Percentiles rank a stretch among this genome's conserved stretches.
Evolutionary conservation across 2,329 filamentous ascomycete genomes (phyloP).

Genomic region (Beauveria pseudobassiana): DNA sequence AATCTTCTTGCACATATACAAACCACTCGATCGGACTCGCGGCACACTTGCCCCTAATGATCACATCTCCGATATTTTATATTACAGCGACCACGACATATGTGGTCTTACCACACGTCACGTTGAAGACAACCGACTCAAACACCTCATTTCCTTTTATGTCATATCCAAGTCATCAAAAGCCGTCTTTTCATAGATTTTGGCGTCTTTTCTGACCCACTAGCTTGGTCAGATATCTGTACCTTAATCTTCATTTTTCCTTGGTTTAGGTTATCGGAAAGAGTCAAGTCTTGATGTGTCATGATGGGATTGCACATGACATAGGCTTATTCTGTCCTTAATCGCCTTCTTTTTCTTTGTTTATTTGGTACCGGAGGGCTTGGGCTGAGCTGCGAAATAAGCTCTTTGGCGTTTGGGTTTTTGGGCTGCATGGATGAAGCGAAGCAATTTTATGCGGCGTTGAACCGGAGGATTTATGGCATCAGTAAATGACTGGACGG

Average conservation of each 20-base stretch:
- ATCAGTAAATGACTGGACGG: neutral
- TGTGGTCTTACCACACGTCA: constrained; percentile 3
- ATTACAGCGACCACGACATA: constrained; percentile 6
- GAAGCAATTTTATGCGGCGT: constrained; percentile 2
- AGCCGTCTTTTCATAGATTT: constrained; percentile 25
- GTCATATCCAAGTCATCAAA: constrained; percentile 9
- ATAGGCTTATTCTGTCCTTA: neutral
- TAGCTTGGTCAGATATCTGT: constrained; percentile 9
- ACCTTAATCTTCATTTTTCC: constrained; percentile 4
- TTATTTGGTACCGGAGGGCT: neutral
- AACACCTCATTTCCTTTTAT: constrained; percentile 2
- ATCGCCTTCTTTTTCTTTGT: constrained; percentile 1
- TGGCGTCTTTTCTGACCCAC: constrained; percentile 21
- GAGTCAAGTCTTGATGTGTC: neutral
- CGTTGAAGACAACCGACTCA: constrained; percentile 7
- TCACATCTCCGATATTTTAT: neutral
- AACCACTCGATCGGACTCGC: neutral
- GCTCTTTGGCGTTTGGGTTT: constrained; percentile 8
- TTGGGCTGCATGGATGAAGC: constrained; percentile 9
- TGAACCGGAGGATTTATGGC: neutral
- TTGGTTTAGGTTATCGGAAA: neutral
- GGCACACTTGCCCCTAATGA: constrained; percentile 1
- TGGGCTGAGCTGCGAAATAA: constrained; percentile 1
- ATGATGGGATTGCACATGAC: neutral
- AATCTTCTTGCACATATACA: constrained; percentile 13